These are phyloP conservation scores for Silene noctiflora DNA, from an alignment of 179 eudicot species.

Conservation along the genomic window DNA sequence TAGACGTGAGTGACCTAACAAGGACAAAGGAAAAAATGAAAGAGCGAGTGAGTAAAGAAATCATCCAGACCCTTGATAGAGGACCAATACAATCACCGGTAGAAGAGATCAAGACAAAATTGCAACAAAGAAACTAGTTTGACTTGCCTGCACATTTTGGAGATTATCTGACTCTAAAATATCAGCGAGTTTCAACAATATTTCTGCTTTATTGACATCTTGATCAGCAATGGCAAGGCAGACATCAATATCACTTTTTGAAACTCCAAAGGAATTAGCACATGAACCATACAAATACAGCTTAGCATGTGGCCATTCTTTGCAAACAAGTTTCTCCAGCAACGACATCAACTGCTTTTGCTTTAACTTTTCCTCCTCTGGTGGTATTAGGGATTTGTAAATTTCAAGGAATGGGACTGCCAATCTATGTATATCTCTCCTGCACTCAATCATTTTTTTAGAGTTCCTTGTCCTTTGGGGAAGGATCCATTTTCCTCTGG, in stretches of 20 bases:
- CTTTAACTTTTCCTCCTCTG: conserved; percentile 79
- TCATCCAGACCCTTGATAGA: neutral
- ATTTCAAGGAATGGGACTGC: conserved; percentile 56
- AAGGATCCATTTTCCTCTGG: conserved; percentile 67
- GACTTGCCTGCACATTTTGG: conserved; percentile 81
- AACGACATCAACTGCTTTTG: conserved; percentile 67
- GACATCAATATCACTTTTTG: conserved; percentile 92
- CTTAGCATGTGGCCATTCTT: conserved; percentile 87
- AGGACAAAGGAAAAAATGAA: neutral
- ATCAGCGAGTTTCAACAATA: conserved; percentile 81
- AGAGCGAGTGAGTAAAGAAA: neutral
- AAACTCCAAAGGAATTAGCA: conserved; percentile 90
- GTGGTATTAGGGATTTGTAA: conserved; percentile 70
- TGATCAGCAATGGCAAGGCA: conserved; percentile 68
- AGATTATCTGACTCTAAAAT: conserved; percentile 72
- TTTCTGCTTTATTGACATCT: conserved; percentile 55
- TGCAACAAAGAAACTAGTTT: neutral
- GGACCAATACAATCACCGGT: too few relatives aligned
- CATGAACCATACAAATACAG: conserved; percentile 89
- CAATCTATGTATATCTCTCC: conserved; percentile 57
- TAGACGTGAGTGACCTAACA: neutral
- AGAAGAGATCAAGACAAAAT: neutral
- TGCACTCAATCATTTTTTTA: conserved; percentile 54
- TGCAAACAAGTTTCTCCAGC: conserved; percentile 70
- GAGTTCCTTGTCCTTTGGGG: conserved; percentile 60